phyloP scores from a whole-genome alignment of 2,329 filamentous ascomycete species.

The Botrytis galanthina region DNA sequence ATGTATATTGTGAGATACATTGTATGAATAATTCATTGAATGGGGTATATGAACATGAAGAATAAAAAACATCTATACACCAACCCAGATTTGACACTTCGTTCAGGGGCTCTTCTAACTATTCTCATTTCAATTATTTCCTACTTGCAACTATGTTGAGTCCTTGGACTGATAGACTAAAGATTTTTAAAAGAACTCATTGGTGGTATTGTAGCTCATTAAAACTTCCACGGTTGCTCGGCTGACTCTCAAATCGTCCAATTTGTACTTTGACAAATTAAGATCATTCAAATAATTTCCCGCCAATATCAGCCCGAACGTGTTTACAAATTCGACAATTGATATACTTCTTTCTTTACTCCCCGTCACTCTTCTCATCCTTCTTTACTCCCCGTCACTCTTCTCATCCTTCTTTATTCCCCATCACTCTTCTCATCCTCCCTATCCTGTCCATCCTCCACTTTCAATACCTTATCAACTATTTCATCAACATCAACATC shows the following conservation, averaged over 20 bases:
- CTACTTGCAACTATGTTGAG: no score
- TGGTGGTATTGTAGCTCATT: not conserved
- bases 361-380: not conserved
- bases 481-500: not conserved
- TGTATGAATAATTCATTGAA: conserved; percentile 3
- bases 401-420: not conserved
- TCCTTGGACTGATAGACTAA: not conserved
- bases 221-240: not conserved
- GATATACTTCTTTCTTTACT: not conserved
- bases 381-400: not conserved
- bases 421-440: not conserved
- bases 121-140: not conserved
- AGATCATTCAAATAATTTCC: not conserved
- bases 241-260: not conserved
- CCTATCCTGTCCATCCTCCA: not conserved
- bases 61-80: not conserved
- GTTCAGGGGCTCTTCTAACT: not conserved
- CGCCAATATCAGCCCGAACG: not conserved
- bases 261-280: not conserved
- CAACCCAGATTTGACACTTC: not conserved
- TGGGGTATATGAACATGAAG: not conserved
- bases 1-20: not conserved
- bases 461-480: not conserved
- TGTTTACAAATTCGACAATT: not conserved
- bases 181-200: no score